These are phyloP conservation scores for Polymyxa betae DNA, from an alignment of 208 protist species.

Conservation along the genomic window DNA sequence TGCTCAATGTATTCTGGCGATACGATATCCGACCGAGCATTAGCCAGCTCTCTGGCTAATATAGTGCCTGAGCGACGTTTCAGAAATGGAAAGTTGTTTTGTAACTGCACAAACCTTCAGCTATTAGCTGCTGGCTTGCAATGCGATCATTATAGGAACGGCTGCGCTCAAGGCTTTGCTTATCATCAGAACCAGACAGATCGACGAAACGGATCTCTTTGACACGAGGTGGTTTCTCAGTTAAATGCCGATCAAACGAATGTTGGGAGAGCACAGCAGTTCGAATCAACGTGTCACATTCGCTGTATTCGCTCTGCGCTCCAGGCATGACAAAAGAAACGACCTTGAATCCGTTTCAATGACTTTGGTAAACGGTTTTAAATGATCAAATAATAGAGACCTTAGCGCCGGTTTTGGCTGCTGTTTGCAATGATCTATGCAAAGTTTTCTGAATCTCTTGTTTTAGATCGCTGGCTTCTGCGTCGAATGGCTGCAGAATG, in stretches of 20 bases:
- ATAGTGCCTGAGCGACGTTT: background rate
- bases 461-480: background rate
- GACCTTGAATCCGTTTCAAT: background rate
- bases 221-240: background rate
- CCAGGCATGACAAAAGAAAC: background rate
- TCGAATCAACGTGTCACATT: conserved; percentile 17
- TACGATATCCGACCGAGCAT: conserved; percentile 8
- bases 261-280: background rate
- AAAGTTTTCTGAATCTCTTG: background rate
- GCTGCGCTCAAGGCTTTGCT: background rate
- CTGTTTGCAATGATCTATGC: conserved; percentile 18
- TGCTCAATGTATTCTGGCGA: conserved; percentile 42
- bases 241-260: background rate
- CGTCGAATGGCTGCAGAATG: conserved; percentile 34
- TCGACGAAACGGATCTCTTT: background rate
- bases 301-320: background rate
- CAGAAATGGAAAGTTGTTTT: background rate
- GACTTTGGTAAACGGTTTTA: background rate
- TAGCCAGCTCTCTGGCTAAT: conserved; percentile 9
- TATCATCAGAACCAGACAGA: background rate
- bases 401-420: background rate
- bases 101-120: background rate
- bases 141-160: background rate
- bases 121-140: background rate
- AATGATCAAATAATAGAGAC: background rate